Base-by-base conservation (phyloP, 2,329 filamentous ascomycete species). In the Fusarium sp. region DNA sequence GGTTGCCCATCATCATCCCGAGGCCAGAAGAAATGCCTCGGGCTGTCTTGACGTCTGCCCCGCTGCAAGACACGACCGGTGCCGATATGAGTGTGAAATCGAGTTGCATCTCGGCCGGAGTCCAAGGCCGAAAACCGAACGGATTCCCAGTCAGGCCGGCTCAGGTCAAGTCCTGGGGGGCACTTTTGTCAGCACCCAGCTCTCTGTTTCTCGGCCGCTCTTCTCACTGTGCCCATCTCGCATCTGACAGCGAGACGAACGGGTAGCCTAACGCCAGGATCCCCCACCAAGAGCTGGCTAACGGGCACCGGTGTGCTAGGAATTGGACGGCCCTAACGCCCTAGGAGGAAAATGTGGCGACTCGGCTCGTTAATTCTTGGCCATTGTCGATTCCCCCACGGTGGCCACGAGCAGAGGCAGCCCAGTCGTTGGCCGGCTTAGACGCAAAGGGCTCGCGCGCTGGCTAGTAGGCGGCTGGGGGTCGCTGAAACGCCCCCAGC, bases 221-320 rank as follows among this genome's bases (percentile, higher is more conserved):
- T 74, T 67, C 67, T 65, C 56, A 71, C 73, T 75, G 68, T 75
- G 59, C 45, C 71, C 70, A 77, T 78, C 73, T 74, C 76, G 73
- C 76, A 78, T 78, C 76, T 78, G 76, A 77, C 77, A 78, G 67
- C 70, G 60, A 68, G 72, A 72, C 71, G 70, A 77, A 81, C 80
- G 79, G 80, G 79, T 81, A 81, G 77, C 68, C 80, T 82, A 82
- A 81, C 76, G 79, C 80, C 79, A 78, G 78, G 73, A 76, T 77
- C 78, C 68, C 62, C 74, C 71, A 76, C 70, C 68, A 66, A 30
- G 58, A 75, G 66, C 60, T 68, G 59, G 69, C 73, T 76, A 74
- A 75, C 72, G 74, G 69, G 73, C 76, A 77, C 77, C 75, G 76
- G 78, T 75, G 75, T 76, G 75, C 67, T 32, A 73, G 75, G 54